Conservation (phyloP, 2,329 filamentous ascomycete genomes). For the Lecanicillium sp. region DNA sequence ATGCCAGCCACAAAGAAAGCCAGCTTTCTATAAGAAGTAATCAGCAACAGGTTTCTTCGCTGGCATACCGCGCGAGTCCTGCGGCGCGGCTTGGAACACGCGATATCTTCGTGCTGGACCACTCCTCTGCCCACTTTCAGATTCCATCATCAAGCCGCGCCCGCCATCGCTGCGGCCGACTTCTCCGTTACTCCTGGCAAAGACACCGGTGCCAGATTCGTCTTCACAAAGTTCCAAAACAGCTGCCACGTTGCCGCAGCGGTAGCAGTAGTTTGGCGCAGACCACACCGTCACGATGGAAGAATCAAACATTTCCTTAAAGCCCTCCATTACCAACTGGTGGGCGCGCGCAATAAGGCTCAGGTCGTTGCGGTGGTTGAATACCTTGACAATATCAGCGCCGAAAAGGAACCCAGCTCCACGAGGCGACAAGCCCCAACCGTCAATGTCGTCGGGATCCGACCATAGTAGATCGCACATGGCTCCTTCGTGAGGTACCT, state of each 20-base stretch:
- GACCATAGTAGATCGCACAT: conserved; percentile 99
- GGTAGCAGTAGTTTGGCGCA: conserved; percentile 93
- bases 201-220: conserved; percentile 61
- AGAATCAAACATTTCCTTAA: conserved; percentile 97
- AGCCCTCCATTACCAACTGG: conserved; percentile 98
- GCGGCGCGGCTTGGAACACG: conserved; percentile 93
- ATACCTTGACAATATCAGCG: conserved; percentile 88
- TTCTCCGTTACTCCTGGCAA: conserved; percentile 65
- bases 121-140: conserved; percentile 32
- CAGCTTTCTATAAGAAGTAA: conserved; percentile 65
- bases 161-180: conserved; percentile 46
- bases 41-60: conserved; percentile 97
- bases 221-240: conserved; percentile 91
- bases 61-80: conserved; percentile 94
- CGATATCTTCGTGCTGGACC: conserved; percentile 86
- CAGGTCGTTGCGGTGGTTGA: conserved; percentile 91
- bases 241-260: conserved; percentile 90
- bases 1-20: too few relatives aligned
- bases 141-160: conserved; percentile 40
- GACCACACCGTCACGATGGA: conserved; percentile 99
- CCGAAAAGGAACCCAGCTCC: conserved; percentile 95
- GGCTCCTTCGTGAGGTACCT: conserved; percentile 94
- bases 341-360: conserved; percentile 89
- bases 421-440: conserved; percentile 89
- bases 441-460: conserved; percentile 94